Evolutionary conservation across 2,329 filamentous ascomycete genomes (phyloP).

Genomic region (Fusarium sarcochroum): DNA sequence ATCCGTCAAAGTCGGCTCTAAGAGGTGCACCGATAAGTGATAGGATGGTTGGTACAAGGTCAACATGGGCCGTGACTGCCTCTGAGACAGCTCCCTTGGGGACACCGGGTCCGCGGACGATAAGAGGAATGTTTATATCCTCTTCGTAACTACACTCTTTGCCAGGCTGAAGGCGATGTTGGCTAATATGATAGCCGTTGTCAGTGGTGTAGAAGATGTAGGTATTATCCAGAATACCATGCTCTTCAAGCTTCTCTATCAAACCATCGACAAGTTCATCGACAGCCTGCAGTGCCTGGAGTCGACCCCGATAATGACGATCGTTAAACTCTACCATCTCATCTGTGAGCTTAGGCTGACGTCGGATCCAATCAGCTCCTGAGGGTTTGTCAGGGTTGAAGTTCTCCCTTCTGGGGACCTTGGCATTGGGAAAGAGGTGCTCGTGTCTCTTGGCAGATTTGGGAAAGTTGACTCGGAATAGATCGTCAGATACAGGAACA

Average conservation of each 20-base stretch:
- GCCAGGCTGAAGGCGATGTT: constrained; percentile 66
- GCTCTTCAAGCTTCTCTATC: constrained; percentile 51
- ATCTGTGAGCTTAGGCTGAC: constrained; percentile 54
- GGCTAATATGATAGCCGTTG: constrained; percentile 68
- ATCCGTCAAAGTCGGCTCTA: constrained; percentile 66
- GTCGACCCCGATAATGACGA: constrained; percentile 57
- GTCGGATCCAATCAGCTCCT: constrained; percentile 61
- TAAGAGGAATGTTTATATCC: constrained; percentile 66
- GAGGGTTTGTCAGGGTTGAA: constrained; percentile 72
- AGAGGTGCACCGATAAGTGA: constrained; percentile 47
- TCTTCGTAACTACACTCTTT: constrained; percentile 67
- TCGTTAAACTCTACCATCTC: constrained; percentile 55
- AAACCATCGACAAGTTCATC: constrained; percentile 61
- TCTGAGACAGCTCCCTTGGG: constrained; percentile 54
- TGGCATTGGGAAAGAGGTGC: constrained; percentile 70
- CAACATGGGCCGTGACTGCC: constrained; percentile 64
- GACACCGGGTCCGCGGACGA: constrained; percentile 65
- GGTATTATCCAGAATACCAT: constrained; percentile 57
- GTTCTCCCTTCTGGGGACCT: constrained; percentile 72
- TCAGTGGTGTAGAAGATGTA: constrained; percentile 68
- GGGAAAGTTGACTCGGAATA: constrained; percentile 1
- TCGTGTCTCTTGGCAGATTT: constrained; percentile 63
- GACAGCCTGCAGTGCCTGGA: constrained; percentile 61
- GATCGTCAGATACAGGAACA: constrained; percentile 8
- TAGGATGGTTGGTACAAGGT: constrained; percentile 69